Percentiles rank a stretch among this genome's conserved stretches.
These are phyloP conservation scores for Bryum argenteum DNA, from an alignment of 225 moss, liverwort and hornwort genomes.

Conservation along the genomic window DNA sequence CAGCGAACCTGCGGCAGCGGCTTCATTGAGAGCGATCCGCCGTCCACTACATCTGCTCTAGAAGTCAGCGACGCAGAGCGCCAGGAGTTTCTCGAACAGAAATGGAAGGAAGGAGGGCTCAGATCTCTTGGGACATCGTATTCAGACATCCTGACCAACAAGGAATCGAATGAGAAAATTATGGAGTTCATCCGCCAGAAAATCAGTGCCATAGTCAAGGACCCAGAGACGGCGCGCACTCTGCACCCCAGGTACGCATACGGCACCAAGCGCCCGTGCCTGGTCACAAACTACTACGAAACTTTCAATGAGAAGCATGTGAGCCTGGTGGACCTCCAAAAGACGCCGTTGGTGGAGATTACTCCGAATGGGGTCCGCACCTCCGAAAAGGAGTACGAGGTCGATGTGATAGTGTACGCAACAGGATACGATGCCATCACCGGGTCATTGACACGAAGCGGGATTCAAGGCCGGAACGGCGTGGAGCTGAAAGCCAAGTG, in stretches of 20 bases:
- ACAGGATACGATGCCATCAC: conserved; percentile 31
- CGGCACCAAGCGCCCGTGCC: conserved; percentile 1
- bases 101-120: background rate
- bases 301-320: conserved; percentile 20
- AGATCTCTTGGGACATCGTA: rapidly evolving
- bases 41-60: background rate
- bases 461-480: background rate
- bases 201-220: conserved; percentile 1
- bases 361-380: conserved; percentile 21
- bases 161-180: conserved; percentile 7
- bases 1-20: rapidly evolving
- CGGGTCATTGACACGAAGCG: conserved; percentile 21
- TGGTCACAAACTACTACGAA: conserved; percentile 17
- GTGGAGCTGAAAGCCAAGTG: conserved; percentile 2
- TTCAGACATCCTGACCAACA: background rate
- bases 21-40: rapidly evolving
- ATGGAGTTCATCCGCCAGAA: conserved; percentile 23
- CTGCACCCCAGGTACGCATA: background rate
- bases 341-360: conserved; percentile 17
- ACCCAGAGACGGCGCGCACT: background rate
- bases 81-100: background rate
- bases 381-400: background rate
- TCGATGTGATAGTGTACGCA: conserved; percentile 31
- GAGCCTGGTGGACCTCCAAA: conserved; percentile 21
- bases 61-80: conserved; percentile 16